Evolutionary conservation across 2,329 filamentous ascomycete genomes (phyloP).

Genomic region (Myriangium duriaei): DNA sequence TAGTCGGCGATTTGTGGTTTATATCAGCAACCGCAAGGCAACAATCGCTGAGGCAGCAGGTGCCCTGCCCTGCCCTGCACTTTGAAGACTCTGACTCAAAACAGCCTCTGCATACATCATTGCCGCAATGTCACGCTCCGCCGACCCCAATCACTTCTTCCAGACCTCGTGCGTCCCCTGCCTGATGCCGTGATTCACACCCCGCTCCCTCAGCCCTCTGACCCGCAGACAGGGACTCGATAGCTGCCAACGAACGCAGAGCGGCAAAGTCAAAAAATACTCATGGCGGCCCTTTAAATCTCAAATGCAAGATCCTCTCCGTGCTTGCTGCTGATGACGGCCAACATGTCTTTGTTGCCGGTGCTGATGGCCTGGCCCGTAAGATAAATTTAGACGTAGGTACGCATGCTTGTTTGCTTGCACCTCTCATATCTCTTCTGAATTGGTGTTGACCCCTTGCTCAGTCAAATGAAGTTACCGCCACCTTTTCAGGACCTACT

Average conservation of each 20-base stretch:
- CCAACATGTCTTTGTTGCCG: conserved; percentile 61
- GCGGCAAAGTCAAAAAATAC: conserved; percentile 67
- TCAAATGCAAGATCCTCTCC: conserved; percentile 79
- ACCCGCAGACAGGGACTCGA: conserved; percentile 31
- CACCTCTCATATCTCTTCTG: not conserved
- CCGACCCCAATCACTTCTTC: conserved; percentile 74
- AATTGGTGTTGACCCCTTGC: not conserved
- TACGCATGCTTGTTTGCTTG: conserved; percentile 22
- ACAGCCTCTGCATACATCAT: too few relatives aligned
- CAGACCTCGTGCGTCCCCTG: conserved; percentile 62
- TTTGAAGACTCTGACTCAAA: too few relatives aligned
- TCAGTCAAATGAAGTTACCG: conserved; percentile 33
- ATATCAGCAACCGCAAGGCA: too few relatives aligned
- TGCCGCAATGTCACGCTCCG: conserved; percentile 61
- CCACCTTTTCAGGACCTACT: conserved; percentile 57
- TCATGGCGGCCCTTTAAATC: conserved; percentile 64
- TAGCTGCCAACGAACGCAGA: conserved; percentile 46
- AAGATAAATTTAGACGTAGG: conserved; percentile 64
- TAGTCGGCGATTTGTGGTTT: too few relatives aligned
- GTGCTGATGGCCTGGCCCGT: conserved; percentile 72
- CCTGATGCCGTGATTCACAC: conserved; percentile 5
- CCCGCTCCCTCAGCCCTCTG: conserved; percentile 3
- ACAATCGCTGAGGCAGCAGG: too few relatives aligned
- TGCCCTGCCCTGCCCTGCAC: too few relatives aligned
- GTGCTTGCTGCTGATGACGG: conserved; percentile 55